Evolutionary conservation across 768 basidiomycete species (phyloP), one percentile per base, ranked within the genome.

Genomic region (Pisolithus sp.): DNA sequence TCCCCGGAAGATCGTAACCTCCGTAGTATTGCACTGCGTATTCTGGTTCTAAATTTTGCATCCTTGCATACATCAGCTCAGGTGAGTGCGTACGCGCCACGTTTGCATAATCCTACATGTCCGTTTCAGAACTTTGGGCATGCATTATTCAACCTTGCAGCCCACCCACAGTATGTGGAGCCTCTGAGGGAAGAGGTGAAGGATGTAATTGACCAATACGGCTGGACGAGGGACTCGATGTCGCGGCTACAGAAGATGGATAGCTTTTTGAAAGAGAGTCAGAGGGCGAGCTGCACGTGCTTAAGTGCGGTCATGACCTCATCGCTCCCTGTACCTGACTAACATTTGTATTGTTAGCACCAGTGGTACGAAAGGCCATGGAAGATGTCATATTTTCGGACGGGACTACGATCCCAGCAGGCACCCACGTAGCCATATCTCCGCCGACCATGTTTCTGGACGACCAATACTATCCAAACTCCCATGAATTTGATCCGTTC

Each of bases 191-290:
- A 72, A 31, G 77, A 78, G 54, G 63, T 66, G 21, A 69, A 65
- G 50, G 56, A 51, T 9, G 63, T 70, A 7, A 53, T 71, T 23
- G 48, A 54, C 12, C 55, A 57, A 31, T 55, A 70, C n/a, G 71
- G 61, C 30, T 73, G 68, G 64, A 60, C 59, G 3, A 71, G 68
- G 54, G 52, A 55, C 24, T 62, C 63, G 12, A 63, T 75, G 59
- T 59, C 52, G 7, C 67, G 61, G 53, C 53, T 73, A 57, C 61
- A 65, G 53, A 69, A 69, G 57, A 57, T 73, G 50, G 74, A 76
- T 49, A 76, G 73, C 47, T 75, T 77, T 56, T 47, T 77, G 48
- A 71, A 69, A 47, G 75, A 76, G 53, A 68, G 69, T 3, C 67
- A 70, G 54, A 66, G 75, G 28, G 26, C 67, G 12, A 68, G 65